Base-by-base conservation (phyloP, 306 rosid species). In the Prunus kanzakura region DNA sequence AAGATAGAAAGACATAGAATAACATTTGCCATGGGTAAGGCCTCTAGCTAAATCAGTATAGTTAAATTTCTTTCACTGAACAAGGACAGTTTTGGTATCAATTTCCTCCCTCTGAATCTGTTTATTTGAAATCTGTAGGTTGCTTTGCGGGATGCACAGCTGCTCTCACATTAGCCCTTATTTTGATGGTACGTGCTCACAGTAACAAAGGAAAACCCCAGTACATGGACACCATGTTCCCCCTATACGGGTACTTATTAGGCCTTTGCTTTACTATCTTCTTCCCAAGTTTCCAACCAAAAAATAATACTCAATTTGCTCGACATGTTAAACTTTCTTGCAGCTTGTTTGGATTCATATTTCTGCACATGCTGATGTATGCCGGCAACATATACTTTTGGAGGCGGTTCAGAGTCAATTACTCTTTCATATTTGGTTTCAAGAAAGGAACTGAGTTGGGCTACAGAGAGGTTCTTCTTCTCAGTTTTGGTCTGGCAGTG, bases 391-490 rank as follows among this genome's bases (percentile, higher is more conserved):
- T 86, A 57, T 89, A 74, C 84, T 86, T 82, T 67, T 91, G 93
- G 94, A 80, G 80, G 76, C 79, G 75, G 27, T 88, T 83, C 73
- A 76, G 82, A 77, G 93, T 91, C 71, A 89, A 89, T 32, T 81
- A 91, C 51, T 82, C 93, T 65, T 91, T 89, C 84, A 91, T 91
- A 78, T 91, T 89, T 79, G 95, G 95, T 57, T 89, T 91, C 75
- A 86, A 91, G 81, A 84, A 82, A 82, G 93, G 93, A 47, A 82
- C 90, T 4, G 93, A 89, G 38, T 69, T 89, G 78, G 78, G 89
- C 12, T 85, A 89, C 78, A 52, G 77, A 18, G 84, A 86, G 51
- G 86, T 91, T 72, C 78, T 89, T 3, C 86, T 88, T 22, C 63
- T 84, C 16, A 54, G 87, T 72, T 86, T 86, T 71, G 79, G 45